Base-by-base conservation (phyloP, 2,329 filamentous ascomycete species). In the Penicillium sp. region DNA sequence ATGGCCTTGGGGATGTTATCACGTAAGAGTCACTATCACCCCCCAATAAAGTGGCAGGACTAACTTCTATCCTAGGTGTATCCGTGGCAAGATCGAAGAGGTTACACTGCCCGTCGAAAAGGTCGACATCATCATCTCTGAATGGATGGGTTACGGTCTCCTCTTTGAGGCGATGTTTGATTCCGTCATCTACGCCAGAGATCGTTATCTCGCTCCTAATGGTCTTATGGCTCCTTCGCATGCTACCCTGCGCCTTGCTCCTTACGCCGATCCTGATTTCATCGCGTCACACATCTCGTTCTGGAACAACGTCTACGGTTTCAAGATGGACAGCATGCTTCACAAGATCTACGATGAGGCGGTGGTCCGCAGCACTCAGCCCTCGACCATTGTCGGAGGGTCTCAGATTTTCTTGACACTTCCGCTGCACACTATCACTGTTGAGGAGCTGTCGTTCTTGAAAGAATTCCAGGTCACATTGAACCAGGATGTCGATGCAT, bases 141-240 rank as follows among this genome's bases (percentile, higher is more conserved):
- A 97, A 74, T 97, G 92, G 92, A 97, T 97, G 92, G 92, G 92
- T 31, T 97, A 97, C 72, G 90, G 88, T 61, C 82, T 97, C 18
- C 82, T 97, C 6, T 97, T 95, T 73, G 92, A 97, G 76, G 91
- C 92, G 54, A 97, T 97, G 92, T 85, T 97, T 29, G 91, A 94
- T 61, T 95, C 90, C 47, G 90, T 97, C 22, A 82, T 97, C 49
- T 93, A 86, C 69, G 93, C 93, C 42, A 84, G 92, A 59, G 92
- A 97, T 75, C 86, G 85, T 64, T 97, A 96, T 73, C 85, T 97
- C 24, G 86, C 84, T 57, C 84, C 88, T 1, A 87, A 85, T 54
- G 92, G 92, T 16, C 80, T 97, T 50, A 86, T 97, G 78, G 89
- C 94, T 2, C 93, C 93, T 5, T 92, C 89, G 59, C 89, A 95